Percentiles rank a stretch among this genome's conserved stretches.
phyloP scores from a whole-genome alignment of 371 early-diverging fungal species.

The Dichotomocladium elegans region DNA sequence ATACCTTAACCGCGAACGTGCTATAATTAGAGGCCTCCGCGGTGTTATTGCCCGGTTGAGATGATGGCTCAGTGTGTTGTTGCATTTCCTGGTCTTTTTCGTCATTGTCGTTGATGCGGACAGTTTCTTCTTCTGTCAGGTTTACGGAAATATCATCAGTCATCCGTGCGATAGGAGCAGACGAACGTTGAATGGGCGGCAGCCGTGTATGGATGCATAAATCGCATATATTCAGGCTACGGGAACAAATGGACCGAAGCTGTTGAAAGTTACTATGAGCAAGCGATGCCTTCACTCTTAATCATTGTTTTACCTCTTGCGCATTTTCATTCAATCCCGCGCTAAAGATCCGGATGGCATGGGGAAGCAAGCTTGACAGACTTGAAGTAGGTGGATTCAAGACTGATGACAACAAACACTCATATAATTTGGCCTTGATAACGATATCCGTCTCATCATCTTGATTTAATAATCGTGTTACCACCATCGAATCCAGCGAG shows the following conservation, averaged over 20 bases:
- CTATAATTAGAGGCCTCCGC: no score
- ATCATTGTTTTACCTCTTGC: conserved; percentile 17
- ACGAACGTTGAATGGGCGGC: conserved; percentile 55
- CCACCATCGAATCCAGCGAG: conserved; percentile 24
- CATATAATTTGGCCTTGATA: conserved; percentile 32
- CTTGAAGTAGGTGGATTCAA: conserved; percentile 34
- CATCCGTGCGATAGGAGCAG: conserved; percentile 4
- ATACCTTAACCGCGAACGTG: no score
- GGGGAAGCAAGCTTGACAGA: conserved; percentile 39
- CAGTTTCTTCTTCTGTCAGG: not conserved
- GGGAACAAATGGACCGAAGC: conserved; percentile 40
- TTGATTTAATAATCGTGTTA: conserved; percentile 31
- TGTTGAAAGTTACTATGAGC: not conserved
- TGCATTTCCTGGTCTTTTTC: not conserved
- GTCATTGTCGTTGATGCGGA: not conserved
- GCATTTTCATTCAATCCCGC: conserved; percentile 38
- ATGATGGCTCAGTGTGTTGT: not conserved
- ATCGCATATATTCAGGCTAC: conserved; percentile 53
- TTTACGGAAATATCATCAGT: conserved; percentile 16
- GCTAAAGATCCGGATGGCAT: conserved; percentile 34
- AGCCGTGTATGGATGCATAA: conserved; percentile 53
- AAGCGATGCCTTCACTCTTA: not conserved
- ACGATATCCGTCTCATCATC: conserved; percentile 11
- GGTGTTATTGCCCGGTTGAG: no score
- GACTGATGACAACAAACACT: conserved; percentile 35